Base-by-base conservation (phyloP, 1,284 basidiomycete species). In the Cryptococcus sp. region DNA sequence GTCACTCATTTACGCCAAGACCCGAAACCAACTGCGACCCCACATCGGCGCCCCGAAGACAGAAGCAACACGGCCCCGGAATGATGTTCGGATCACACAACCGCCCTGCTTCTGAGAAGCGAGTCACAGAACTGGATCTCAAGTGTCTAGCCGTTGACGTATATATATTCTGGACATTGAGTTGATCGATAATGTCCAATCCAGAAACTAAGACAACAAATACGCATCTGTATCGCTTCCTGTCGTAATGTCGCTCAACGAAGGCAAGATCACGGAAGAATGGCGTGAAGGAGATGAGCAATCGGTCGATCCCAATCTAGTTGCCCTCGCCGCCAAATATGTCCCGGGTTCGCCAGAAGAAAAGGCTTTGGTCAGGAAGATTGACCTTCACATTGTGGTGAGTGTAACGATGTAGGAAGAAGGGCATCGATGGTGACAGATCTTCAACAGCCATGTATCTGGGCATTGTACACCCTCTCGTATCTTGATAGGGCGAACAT, bases 401-500 rank as follows among this genome's bases (percentile, higher is more conserved):
- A 35, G 30, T 35, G 30, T 2, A 8, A 5, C 10, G 30, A 13
- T 35, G 10, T 35, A 8, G 30, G 30, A 35, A 35, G 13, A 8
- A 5, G 30, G 13, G 30, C 2, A 35, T 10, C 10, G 30, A 35
- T 10, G 30, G 5, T 35, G 30, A 35, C 30, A 2, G 13, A 8
- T 35, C 30, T 5, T 8, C 4, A 35, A 4, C 8, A 35, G n/a
- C 74, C 74, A 3, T 64, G 65, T 47, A 73, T 78, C 47, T 78
- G 77, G 77, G 65, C 53, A 3, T 61, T 77, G n/a, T 78, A 78
- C 66, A 72, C 73, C 13, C 62, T 77, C 23, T 72, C 70, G 3
- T 79, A 77, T 60, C 66, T 78, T 2, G 76, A 78, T 58, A 63
- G 76, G 45, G 75, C 74, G 30, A 78, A 78, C 55, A 75, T 78